Evolutionary conservation across 805 yeast species (phyloP).

Genomic region (Yarrowia sp.): DNA sequence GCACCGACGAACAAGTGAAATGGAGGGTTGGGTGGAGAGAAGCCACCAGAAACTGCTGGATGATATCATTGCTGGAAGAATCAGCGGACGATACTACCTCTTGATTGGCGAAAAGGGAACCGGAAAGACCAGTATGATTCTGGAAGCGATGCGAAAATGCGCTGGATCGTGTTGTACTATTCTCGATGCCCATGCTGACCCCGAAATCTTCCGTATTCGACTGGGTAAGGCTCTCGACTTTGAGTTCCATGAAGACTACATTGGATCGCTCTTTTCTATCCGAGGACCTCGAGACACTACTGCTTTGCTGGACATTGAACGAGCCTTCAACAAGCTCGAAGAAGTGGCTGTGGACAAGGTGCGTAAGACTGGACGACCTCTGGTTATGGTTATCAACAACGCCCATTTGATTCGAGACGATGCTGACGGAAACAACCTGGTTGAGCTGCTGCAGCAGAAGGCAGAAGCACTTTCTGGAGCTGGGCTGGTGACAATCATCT

Average conservation of each 20-base stretch:
- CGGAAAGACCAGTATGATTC: slow-evolving; percentile 73
- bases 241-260: slow-evolving; percentile 74
- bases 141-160: slow-evolving; percentile 66
- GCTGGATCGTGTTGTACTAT: slow-evolving; percentile 64
- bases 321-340: slow-evolving; percentile 75
- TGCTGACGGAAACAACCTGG: slow-evolving; percentile 66
- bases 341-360: slow-evolving; percentile 56
- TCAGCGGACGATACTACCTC: slow-evolving; percentile 65
- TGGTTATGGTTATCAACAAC: slow-evolving; percentile 68
- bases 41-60: slow-evolving; percentile 65
- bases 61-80: slow-evolving; percentile 61
- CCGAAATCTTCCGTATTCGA: slow-evolving; percentile 74
- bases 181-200: slow-evolving; percentile 81
- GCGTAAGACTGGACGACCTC: slow-evolving; percentile 49
- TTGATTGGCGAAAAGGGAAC: slow-evolving; percentile 84
- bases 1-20: slow-evolving; percentile 40
- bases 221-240: slow-evolving; percentile 73
- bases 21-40: slow-evolving; percentile 63
- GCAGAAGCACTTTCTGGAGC: slow-evolving; percentile 77
- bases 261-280: slow-evolving; percentile 76
- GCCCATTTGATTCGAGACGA: slow-evolving; percentile 74
- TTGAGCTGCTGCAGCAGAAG: slow-evolving; percentile 77
- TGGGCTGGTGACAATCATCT: slow-evolving; percentile 65
- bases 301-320: slow-evolving; percentile 74
- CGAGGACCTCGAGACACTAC: slow-evolving; percentile 85